Conservation (phyloP, 2,329 filamentous ascomycete species). For the Nemania serpens region DNA sequence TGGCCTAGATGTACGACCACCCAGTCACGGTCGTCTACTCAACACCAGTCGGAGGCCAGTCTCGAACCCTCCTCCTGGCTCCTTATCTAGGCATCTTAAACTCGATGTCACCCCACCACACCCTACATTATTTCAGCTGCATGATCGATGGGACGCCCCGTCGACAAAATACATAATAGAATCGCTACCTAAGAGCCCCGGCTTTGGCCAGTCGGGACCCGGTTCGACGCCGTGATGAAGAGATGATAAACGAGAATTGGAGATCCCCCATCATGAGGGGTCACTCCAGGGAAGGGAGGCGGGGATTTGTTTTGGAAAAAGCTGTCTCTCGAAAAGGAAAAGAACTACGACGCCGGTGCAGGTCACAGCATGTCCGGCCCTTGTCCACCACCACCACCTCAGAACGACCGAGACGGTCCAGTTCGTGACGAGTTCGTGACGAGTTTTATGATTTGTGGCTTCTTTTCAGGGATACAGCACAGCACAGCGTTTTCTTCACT, state of each 20-base stretch:
- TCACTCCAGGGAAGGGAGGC: not conserved
- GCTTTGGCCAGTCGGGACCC: constrained; percentile 4
- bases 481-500: constrained; percentile 15
- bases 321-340: constrained; percentile 17
- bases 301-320: constrained; percentile 6
- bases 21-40: constrained; percentile 20
- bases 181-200: constrained; percentile 10
- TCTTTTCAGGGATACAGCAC: constrained; percentile 24
- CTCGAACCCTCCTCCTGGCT: constrained; percentile 18
- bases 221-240: constrained; percentile 17
- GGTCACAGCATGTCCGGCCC: constrained; percentile 12
- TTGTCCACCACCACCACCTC: not conserved
- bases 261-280: not conserved
- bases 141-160: constrained; percentile 7
- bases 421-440: constrained; percentile 22
- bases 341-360: constrained; percentile 6
- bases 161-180: constrained; percentile 9
- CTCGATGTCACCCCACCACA: constrained; percentile 21
- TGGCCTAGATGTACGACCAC: constrained; percentile 20
- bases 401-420: constrained; percentile 13
- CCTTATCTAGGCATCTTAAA: constrained; percentile 10
- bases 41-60: constrained; percentile 8
- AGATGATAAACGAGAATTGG: constrained; percentile 15
- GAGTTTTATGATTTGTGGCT: constrained; percentile 27
- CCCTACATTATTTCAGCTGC: constrained; percentile 17